Evolutionary conservation across 345 rosid species (phyloP).

Genomic region (Populus deltoides): DNA sequence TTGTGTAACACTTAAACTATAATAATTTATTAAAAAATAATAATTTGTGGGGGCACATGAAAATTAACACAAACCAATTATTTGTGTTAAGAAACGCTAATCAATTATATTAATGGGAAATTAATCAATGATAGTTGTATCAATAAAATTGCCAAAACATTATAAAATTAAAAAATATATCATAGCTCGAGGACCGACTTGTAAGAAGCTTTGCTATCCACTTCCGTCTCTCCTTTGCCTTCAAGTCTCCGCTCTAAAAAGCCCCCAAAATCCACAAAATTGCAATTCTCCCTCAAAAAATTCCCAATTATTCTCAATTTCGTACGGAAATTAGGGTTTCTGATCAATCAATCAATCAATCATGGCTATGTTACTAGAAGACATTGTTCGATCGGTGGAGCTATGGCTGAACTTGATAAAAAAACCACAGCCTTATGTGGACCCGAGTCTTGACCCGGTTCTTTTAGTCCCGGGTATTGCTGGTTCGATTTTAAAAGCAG

Average conservation of each 20-base stretch:
- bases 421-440: slow-evolving; percentile 57
- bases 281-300: neutral
- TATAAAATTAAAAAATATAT: neutral
- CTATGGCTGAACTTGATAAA: slow-evolving; percentile 54
- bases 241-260: neutral
- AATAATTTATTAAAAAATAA: no score
- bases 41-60: neutral
- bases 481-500: slow-evolving; percentile 76
- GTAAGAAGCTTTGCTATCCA: neutral
- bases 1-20: no score
- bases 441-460: slow-evolving; percentile 87
- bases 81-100: neutral
- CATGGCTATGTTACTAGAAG: slow-evolving; percentile 68
- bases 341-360: neutral
- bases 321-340: neutral
- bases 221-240: neutral
- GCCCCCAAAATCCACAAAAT: neutral
- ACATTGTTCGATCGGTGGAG: slow-evolving; percentile 70
- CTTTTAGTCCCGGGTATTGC: slow-evolving; percentile 88
- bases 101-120: no score
- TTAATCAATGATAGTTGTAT: neutral
- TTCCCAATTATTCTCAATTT: neutral
- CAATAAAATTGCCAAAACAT: neutral
- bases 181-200: neutral
- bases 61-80: neutral